Evolutionary conservation across 768 basidiomycete genomes (phyloP).

Genomic region (Amanita subjunquillea): DNA sequence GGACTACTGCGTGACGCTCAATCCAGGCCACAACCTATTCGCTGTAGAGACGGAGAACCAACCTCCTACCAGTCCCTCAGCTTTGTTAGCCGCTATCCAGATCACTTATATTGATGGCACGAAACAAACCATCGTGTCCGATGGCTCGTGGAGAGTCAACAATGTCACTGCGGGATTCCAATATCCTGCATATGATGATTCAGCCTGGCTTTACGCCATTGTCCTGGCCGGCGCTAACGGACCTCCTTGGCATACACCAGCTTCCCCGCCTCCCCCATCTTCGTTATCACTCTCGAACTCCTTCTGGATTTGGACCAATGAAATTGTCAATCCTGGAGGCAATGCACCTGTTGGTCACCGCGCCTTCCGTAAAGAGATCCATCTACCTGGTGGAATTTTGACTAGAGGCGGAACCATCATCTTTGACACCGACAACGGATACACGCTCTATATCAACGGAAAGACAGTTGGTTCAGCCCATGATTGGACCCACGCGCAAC

Average conservation of each 20-base stretch:
- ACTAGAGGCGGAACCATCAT: background rate
- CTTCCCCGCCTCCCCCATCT: conserved; percentile 10
- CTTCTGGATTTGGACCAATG: conserved; percentile 24
- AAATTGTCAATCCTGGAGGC: conserved; percentile 7
- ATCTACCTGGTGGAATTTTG: background rate
- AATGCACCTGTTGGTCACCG: conserved; percentile 2
- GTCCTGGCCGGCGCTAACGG: conserved; percentile 12
- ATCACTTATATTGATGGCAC: conserved; percentile 12
- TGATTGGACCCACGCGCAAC: background rate
- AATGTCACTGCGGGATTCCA: conserved; percentile 18
- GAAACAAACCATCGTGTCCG: conserved; percentile 19
- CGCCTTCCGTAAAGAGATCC: conserved; percentile 4
- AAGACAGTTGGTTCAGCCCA: background rate
- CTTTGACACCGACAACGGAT: conserved; percentile 1
- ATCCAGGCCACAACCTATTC: conserved; percentile 19
- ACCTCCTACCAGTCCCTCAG: conserved; percentile 13
- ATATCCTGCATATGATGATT: conserved; percentile 19
- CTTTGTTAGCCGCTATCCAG: conserved; percentile 19
- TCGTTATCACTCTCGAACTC: conserved; percentile 14
- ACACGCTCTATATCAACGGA: conserved; percentile 5
- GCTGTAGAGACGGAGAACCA: conserved; percentile 14
- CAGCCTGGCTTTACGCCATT: conserved; percentile 18
- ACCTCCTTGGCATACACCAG: conserved; percentile 3
- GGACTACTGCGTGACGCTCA: conserved; percentile 19
- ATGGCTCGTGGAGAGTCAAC: conserved; percentile 19